Evolutionary conservation across 805 yeast species (phyloP), one percentile per base, ranked within the genome.

Genomic region (Schwanniomyces pseudopolymorphus): DNA sequence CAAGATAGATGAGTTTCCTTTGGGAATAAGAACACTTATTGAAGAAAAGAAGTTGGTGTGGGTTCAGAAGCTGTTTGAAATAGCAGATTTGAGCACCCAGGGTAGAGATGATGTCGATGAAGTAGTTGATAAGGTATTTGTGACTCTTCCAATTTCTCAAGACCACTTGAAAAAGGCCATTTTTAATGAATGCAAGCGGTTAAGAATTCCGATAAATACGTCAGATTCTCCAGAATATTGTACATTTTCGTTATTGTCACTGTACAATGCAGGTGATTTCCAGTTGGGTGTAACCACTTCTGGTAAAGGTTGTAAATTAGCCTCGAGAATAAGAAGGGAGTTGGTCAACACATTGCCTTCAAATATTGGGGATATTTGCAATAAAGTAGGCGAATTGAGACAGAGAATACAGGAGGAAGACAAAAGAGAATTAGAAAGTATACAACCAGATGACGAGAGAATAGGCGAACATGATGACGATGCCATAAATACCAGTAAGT

Each of bases 281-380:
- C 92, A 87, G 62, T 54, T 91, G 43, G 95, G 96, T 0, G 80
- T 91, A 8, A 82, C 92, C 2, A 91, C 97, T 0, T 79, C 84
- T 21, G 96, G 96, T 0, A 87, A 87, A 66, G 97, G 97, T 4
- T 91, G 97, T 68, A 80, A 89, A 43, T 70, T 91, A 43, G 96
- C 96, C 1, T 79, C 83, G 45, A 75, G 96, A 55, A 77, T 91
- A 55, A 86, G 83, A 56, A 72, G 97, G 51, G 95, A 87, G 49
- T 66, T 89, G 36, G 80, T 81, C 0, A 71, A 79, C 25, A 65
- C 76, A 4, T 68, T 91, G 39, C 97, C 97, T 0, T 54, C 70
- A 3, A 80, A 89, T 56, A 78, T 91, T 17, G 91, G 84, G 16
- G 76, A 75, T 20, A 79, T 88, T 2, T 85, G 96, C 53, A 65